These are phyloP conservation scores for Leucogyrophana mollusca DNA, from an alignment of 768 basidiomycete species.

Conservation along the genomic window DNA sequence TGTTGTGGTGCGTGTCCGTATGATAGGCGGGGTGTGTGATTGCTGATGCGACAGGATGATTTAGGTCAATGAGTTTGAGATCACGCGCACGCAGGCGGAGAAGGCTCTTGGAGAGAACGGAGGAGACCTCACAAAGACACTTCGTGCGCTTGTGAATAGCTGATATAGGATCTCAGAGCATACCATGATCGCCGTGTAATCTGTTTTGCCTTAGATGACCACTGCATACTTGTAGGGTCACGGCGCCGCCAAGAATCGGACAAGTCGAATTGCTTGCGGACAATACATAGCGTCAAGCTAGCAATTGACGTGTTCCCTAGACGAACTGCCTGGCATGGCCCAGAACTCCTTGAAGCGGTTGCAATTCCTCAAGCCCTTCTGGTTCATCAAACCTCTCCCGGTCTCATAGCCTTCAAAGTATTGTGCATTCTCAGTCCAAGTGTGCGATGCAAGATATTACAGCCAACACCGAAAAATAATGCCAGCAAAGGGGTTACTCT, in stretches of 20 bases:
- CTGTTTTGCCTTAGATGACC: too few relatives aligned
- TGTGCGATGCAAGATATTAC: conserved; percentile 19
- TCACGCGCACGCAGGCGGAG: conserved; percentile 27
- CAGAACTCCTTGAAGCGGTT: too few relatives aligned
- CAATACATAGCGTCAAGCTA: too few relatives aligned
- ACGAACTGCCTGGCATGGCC: too few relatives aligned
- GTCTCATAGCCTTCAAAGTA: too few relatives aligned
- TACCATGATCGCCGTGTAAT: too few relatives aligned
- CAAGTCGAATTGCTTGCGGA: too few relatives aligned
- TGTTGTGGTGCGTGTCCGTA: conserved; percentile 19
- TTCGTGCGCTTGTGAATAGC: conserved; percentile 24
- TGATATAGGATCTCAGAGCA: conserved; percentile 6
- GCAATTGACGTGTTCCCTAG: too few relatives aligned
- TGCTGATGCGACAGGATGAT: conserved; percentile 5
- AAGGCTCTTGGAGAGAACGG: conserved; percentile 27
- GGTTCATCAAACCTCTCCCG: too few relatives aligned
- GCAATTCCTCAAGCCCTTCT: too few relatives aligned
- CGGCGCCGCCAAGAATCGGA: too few relatives aligned
- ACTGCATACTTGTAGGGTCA: too few relatives aligned
- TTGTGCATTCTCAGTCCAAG: conserved; percentile 1
- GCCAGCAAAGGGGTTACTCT: conserved; percentile 20
- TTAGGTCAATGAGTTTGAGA: conserved; percentile 29
- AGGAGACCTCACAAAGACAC: conserved; percentile 25
- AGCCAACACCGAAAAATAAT: conserved; percentile 25
- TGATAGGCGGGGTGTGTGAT: not conserved